Percentiles rank a stretch among this genome's conserved stretches.
Evolutionary conservation across 192 early-diverging fungal species (phyloP).

Genomic region (Coemansia sp.): DNA sequence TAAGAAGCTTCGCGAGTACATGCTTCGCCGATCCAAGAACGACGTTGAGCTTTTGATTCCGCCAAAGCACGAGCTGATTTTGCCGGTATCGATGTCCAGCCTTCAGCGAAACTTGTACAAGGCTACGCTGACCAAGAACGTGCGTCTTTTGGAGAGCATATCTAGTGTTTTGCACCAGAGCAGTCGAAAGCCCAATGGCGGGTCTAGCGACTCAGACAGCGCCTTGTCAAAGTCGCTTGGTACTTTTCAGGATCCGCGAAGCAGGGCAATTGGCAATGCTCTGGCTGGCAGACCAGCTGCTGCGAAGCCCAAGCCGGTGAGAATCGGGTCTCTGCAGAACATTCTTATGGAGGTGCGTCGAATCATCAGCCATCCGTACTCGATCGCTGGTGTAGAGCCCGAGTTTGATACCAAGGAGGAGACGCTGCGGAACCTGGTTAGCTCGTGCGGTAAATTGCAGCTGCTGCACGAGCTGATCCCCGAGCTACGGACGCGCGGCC

Average conservation of each 20-base stretch:
- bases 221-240: conserved; percentile 1
- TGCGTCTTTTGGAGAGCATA: conserved; percentile 62
- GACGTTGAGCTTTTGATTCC: conserved; percentile 91
- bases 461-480: conserved; percentile 88
- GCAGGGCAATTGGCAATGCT: conserved; percentile 18
- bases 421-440: conserved; percentile 76
- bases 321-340: conserved; percentile 72
- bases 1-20: conserved; percentile 69
- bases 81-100: conserved; percentile 85
- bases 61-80: conserved; percentile 89
- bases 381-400: conserved; percentile 72
- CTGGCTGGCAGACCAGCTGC: background rate
- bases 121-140: conserved; percentile 86
- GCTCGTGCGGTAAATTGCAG: conserved; percentile 92
- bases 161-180: conserved; percentile 20
- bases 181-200: conserved; percentile 27
- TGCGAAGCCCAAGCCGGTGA: background rate
- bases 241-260: conserved; percentile 12
- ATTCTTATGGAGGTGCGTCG: conserved; percentile 95
- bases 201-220: conserved; percentile 19
- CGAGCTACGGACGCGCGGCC: conserved; percentile 80
- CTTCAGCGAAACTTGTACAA: conserved; percentile 88
- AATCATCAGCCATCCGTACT: conserved; percentile 90
- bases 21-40: conserved; percentile 90
- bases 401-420: conserved; percentile 61